Base-by-base conservation (phyloP, 176 grass and related monocot species). In the Thalia dealbata region DNA sequence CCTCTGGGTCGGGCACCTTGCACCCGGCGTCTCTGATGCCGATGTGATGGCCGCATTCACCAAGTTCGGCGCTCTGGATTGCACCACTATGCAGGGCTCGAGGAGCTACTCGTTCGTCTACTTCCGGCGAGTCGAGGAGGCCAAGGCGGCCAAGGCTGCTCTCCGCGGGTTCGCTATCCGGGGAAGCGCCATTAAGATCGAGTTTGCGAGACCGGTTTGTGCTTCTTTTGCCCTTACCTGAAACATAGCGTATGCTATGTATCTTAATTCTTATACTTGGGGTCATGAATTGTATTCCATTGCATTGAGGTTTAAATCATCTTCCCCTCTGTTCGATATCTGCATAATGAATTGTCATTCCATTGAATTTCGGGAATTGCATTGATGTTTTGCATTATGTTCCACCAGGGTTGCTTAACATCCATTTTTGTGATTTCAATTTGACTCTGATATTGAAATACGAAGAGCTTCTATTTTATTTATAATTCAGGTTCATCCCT, bases 101-200 rank as follows among this genome's bases (percentile, higher is more conserved):
- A 84, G 95, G 52, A 84, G 81, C 79, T 93, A 97, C 81, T 69
- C 95, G 12, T 97, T 97, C 76, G 59, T 88, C 30, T 83, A 92
- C n/a, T 97, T 93, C 80, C 95, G 83, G 50, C 26, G 46, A 72
- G 67, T 74, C 0, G 61, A 75, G 2, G 72, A 81, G 54, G 90
- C 90, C 32, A 86, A 83, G 68, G 72, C 79, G 9, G 85, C 95
- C 46, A 76, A 88, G 65, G 73, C 70, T 11, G 82, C 87, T 11
- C 84, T 87, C 46, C 78, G 83, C 10, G 90, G 90, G 3, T 61
- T 68, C 27, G 43, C 58, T 71, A 74, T 97, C 70, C 88, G 82
- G 68, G 85, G 89, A 15, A 64, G 54, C 15, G 15, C 75, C 54
- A 76, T 93, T 52, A 81, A 79, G 76, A 81, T 78, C 62, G 86